These are phyloP conservation scores for Fusarium sp. DNA, from an alignment of 2,329 filamentous ascomycete genomes.

Conservation along the genomic window DNA sequence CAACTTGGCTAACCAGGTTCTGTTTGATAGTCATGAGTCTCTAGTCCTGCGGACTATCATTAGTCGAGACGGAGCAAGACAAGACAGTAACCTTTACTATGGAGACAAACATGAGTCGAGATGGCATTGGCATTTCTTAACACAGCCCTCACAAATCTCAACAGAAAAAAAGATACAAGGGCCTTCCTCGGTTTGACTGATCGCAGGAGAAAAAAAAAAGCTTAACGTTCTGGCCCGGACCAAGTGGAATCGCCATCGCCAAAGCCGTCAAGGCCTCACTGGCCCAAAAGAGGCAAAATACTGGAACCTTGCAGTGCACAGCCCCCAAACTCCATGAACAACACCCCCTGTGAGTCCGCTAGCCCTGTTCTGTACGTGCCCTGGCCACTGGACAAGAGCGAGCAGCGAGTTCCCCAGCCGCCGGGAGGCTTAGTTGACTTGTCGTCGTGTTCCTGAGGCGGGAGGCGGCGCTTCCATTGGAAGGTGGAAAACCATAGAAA, in stretches of 20 bases:
- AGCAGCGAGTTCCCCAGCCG: constrained; percentile 18
- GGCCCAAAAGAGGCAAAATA: constrained; percentile 6
- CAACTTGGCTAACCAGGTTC: background rate
- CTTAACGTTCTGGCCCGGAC: constrained; percentile 34
- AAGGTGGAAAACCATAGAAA: constrained; percentile 14
- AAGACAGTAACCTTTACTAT: background rate
- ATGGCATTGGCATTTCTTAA: constrained; percentile 13
- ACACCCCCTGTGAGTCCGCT: constrained; percentile 4
- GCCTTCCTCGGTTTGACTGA: background rate
- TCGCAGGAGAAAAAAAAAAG: constrained; percentile 17
- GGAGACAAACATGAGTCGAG: constrained; percentile 18
- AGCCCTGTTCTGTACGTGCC: constrained; percentile 11
- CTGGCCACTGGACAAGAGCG: constrained; percentile 14
- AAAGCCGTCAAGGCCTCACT: constrained; percentile 27
- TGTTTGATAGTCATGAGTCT: background rate
- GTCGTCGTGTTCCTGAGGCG: constrained; percentile 30
- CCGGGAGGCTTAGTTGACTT: constrained; percentile 27
- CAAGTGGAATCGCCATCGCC: constrained; percentile 38
- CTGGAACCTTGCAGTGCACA: constrained; percentile 27
- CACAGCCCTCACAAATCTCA: constrained; percentile 31
- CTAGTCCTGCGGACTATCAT: background rate
- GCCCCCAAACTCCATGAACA: constrained; percentile 20
- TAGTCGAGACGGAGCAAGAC: background rate
- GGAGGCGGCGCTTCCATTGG: constrained; percentile 8
- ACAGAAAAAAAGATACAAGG: constrained; percentile 23